Evolutionary conservation across 805 yeast genomes (phyloP), one percentile per base, ranked within the genome.

Genomic region (Kuraishia hungarica): DNA sequence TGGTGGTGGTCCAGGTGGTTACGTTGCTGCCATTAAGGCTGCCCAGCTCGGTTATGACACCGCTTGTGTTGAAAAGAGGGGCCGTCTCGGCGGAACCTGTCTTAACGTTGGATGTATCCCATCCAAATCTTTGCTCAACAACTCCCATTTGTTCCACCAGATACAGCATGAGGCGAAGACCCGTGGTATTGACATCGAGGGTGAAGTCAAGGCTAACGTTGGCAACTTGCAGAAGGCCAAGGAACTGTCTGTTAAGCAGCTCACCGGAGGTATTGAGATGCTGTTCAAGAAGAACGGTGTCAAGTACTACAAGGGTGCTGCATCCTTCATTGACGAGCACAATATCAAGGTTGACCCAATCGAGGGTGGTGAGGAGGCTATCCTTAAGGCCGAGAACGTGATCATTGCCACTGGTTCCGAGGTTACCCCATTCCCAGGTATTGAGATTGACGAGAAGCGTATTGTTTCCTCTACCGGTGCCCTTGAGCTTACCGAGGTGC

Each of bases 1-100:
- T 67, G 99, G 99, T 63, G 98, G 97, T 65, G 99, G 99, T 57
- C 99, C 99, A 63, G 99, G 98, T 73, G 99, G 99, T 59, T 94
- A 94, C 72, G 94, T 94, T 64, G 98, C 97, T 55, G 99, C 99
- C 67, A 94, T 94, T 72, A 93, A 90, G 74, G 97, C 97, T 58
- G 99, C 99, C 53, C 99, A 94, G 78, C 79, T 92, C 58, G 97
- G 97, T 48, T 81, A 79, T 64, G 86, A 92, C 73, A 90, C 97
- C 55, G 99, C 97, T 39, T 94, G 99, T 81, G 78, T 94, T 62
- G 99, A 94, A 74, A 91, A 90, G 77, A 87, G 99, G 74, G 99
- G 99, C 51, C 75, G 83, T 50, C 81, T 96, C 60, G 99, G 99
- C 60, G 99, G 99, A 67, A 94, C 99, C 55, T 94, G 99, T 83